Conservation (phyloP, 2,329 filamentous ascomycete species). For the Teratosphaeria zuluensis region DNA sequence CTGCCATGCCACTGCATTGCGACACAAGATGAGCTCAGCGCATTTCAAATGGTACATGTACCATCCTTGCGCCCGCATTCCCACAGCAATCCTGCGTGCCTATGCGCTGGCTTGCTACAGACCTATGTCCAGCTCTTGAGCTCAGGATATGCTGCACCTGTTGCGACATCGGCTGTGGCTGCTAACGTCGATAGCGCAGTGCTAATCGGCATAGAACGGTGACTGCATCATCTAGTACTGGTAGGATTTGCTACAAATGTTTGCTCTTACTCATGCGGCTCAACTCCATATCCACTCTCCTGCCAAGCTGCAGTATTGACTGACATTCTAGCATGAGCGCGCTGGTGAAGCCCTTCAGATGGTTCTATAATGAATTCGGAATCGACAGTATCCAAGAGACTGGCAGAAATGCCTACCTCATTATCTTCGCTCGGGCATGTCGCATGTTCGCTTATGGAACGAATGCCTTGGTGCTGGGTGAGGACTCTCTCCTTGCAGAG, state of each 20-base stretch:
- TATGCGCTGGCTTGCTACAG: not conserved
- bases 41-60: too few relatives aligned
- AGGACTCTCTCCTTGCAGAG: not conserved
- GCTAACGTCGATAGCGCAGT: not conserved
- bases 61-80: too few relatives aligned
- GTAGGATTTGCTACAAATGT: not conserved
- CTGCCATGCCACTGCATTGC: too few relatives aligned
- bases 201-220: not conserved
- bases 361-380: conserved; percentile 26
- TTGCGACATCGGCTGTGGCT: not conserved
- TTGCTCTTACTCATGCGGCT: not conserved
- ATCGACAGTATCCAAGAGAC: conserved; percentile 22
- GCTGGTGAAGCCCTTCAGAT: conserved; percentile 6
- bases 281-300: not conserved
- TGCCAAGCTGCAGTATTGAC: not conserved
- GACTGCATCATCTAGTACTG: not conserved
- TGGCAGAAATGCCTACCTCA: conserved; percentile 40
- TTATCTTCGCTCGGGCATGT: conserved; percentile 41
- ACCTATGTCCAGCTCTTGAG: too few relatives aligned
- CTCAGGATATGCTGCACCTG: not conserved
- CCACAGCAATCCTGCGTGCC: too few relatives aligned
- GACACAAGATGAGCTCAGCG: too few relatives aligned
- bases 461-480: conserved; percentile 21
- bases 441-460: conserved; percentile 27
- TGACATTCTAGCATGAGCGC: not conserved